Conservation (phyloP, 2,329 filamentous ascomycete genomes). For the Pseudogymnoascus sp. region DNA sequence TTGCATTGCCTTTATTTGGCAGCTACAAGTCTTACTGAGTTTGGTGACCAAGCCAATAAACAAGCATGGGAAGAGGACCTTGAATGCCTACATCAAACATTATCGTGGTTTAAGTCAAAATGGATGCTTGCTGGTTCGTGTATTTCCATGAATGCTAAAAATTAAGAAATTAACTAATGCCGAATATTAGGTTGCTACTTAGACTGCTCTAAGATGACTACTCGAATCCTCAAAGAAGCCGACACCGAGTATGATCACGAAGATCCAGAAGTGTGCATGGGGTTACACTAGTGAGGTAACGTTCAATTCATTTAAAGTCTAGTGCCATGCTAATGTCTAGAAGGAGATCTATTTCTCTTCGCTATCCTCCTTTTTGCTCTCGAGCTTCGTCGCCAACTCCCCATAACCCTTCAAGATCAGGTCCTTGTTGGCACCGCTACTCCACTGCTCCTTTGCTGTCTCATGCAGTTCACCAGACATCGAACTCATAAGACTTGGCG, state of each 20-base stretch:
- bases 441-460: neutral
- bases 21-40: neutral
- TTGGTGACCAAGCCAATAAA: neutral
- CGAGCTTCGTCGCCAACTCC: neutral
- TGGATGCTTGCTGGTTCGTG: slow-evolving; percentile 1
- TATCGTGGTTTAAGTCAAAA: neutral
- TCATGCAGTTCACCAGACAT: neutral
- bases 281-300: neutral
- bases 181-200: neutral
- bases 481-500: neutral
- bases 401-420: neutral
- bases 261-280: neutral
- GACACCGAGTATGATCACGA: neutral
- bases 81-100: neutral
- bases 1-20: slow-evolving; percentile 5
- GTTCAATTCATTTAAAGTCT: neutral
- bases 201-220: neutral
- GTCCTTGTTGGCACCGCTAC: neutral
- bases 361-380: neutral
- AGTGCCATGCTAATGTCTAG: neutral
- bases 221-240: neutral
- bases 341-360: neutral
- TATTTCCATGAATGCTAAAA: neutral
- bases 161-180: neutral
- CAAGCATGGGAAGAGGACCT: neutral